Base-by-base conservation (phyloP, 2,329 filamentous ascomycete genomes). In the Chrysoporthe deuterocubensis region DNA sequence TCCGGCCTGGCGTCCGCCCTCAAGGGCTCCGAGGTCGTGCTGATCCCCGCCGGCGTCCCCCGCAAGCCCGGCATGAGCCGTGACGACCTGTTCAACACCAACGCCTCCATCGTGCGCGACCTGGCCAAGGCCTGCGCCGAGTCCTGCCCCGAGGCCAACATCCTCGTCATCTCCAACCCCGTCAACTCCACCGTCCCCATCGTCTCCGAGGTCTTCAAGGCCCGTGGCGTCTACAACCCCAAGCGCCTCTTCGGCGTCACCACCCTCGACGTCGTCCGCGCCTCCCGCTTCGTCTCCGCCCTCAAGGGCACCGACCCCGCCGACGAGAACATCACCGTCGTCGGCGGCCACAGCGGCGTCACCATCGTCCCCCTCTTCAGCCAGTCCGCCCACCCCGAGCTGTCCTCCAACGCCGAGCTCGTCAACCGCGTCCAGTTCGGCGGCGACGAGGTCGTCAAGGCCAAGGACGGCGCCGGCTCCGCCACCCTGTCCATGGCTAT, bases 81-180 rank as follows among this genome's bases (percentile, higher is more conserved):
- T 87, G 96, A 99, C 84, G 95, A 99, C 81, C 91, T 99, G 73
- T 99, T 99, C 94, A 98, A 98, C 90, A 99, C 95, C 88, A 99
- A 99, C 84, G 96, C 96, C 82, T 97, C 93, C 81, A 99, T 99
- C 82, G 96, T 99, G 81, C 94, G 95, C 79, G 96, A 98, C 84
- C 90, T 99, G 74, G 94, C 95, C 85, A 97, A 97, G 89, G 94
- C 94, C 77, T 90, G 89, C 78, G 96, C 96, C 78, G 90, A 97
- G 78, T 88, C 92, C 75, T 88, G 91, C 79, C 96, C 96, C 77
- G 87, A 97, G 73, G 96, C 96, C 83, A 97, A 97, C 85, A 87
- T 98, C 81, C 90, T 98, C 80, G 89, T 99, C 87, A 99, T 99
- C 85, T 89, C 94, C 83, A 99, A 99, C 90, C 96, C 96, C 71